phyloP scores from a whole-genome alignment of 257 asterid genomes.

The Lantana camara region DNA sequence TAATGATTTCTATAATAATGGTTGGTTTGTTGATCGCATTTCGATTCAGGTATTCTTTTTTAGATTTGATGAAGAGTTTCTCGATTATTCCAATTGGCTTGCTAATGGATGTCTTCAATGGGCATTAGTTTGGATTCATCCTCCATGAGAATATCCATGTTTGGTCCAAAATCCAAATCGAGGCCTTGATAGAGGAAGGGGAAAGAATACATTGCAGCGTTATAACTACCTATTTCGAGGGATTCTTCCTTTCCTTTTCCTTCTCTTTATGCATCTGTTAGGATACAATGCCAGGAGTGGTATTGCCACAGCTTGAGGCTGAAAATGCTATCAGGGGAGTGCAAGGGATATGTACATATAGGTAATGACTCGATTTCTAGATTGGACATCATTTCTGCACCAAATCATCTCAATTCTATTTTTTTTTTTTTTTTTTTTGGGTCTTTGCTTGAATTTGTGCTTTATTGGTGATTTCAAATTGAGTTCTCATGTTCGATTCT shows the following conservation, averaged over 20 bases:
- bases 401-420: too few relatives aligned
- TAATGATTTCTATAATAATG: too few relatives aligned
- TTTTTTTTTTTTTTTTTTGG: too few relatives aligned
- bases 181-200: slow-evolving; percentile 9
- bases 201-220: too few relatives aligned
- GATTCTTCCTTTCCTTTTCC: not conserved
- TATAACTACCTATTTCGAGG: not conserved
- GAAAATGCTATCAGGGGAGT: slow-evolving; percentile 17
- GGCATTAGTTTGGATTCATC: not conserved
- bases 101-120: slow-evolving; percentile 19
- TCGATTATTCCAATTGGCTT: slow-evolving; percentile 14
- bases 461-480: not conserved
- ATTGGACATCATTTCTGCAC: slow-evolving; percentile 7
- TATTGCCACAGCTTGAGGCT: slow-evolving; percentile 2
- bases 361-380: slow-evolving; percentile 1
- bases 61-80: slow-evolving; percentile 17
- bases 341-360: slow-evolving; percentile 21
- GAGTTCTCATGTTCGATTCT: too few relatives aligned
- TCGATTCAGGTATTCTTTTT: slow-evolving; percentile 23
- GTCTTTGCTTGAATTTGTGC: not conserved
- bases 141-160: slow-evolving; percentile 8
- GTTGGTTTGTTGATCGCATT: not conserved
- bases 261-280: slow-evolving; percentile 4
- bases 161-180: not conserved
- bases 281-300: slow-evolving; percentile 7